Evolutionary conservation across 2,329 filamentous ascomycete genomes (phyloP), one percentile per base, ranked within the genome.

Genomic region (Lachnellula cervina): DNA sequence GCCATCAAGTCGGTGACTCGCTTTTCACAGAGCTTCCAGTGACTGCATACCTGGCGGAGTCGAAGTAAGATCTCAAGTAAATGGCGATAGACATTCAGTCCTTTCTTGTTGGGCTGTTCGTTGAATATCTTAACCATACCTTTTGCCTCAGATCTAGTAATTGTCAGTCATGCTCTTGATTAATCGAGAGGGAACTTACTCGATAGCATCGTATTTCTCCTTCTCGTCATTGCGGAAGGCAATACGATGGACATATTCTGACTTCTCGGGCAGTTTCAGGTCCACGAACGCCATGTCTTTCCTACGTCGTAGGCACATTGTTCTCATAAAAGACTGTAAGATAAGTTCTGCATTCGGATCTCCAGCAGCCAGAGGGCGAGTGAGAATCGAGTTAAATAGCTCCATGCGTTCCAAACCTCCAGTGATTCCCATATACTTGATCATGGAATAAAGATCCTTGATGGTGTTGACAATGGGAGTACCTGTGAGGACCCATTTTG

Each of bases 281-380:
- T 96, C 89, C 51, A 96, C 81, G 66, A 95, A 96, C 5, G 80
- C 80, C 90, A 96, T 96, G 54, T 93, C 86, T 69, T 96, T 96
- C 70, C 85, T 87, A 38, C 91, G 83, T 38, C 91, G 82, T 21
- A 96, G 77, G 64, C 89, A 94, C 47, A 96, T 80, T 17, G 88
- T 84, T n/a, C 79, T 78, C 83, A 96, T 92, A 45, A 96, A 77
- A 5, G 83, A 80, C 66, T 93, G 88, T 3, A 95, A 77, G 3
- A 93, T 74, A 11, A 79, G 71, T 48, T 83, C 84, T 13, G 84
- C 86, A 35, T 77, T 74, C 1, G 73, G 69, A 16, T 84, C 78
- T 1, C 82, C 83, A 5, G 70, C 66, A 51, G 79, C 80, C 8
- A 95, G 76, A 4, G 87, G 87, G 32, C 88, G 81, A 40, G 86